Conservation (phyloP, 2,329 filamentous ascomycete species). For the Emydomyces testavorans region DNA sequence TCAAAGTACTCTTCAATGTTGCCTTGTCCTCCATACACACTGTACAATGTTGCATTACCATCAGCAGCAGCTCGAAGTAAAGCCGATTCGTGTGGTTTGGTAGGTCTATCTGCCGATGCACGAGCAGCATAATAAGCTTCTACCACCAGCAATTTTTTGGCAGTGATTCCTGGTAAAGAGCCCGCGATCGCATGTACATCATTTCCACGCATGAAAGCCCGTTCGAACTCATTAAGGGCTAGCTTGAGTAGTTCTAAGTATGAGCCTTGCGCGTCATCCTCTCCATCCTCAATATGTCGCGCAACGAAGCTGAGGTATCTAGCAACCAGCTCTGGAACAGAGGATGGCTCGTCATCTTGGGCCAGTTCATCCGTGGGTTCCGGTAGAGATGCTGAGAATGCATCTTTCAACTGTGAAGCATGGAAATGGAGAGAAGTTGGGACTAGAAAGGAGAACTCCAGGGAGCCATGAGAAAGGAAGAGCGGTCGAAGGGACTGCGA, state of each 20-base stretch:
- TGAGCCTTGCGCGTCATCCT: conserved; percentile 76
- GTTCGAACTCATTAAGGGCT: conserved; percentile 89
- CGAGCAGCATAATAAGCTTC: conserved; percentile 86
- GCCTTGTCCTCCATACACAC: conserved; percentile 90
- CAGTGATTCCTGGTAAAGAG: conserved; percentile 73
- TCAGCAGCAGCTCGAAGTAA: conserved; percentile 80
- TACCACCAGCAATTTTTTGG: conserved; percentile 85
- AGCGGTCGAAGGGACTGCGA: conserved; percentile 85
- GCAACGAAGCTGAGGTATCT: conserved; percentile 88
- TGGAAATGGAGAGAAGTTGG: conserved; percentile 94
- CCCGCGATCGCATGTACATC: conserved; percentile 88
- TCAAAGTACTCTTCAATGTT: conserved; percentile 99
- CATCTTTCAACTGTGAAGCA: conserved; percentile 84
- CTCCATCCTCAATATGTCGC: conserved; percentile 77
- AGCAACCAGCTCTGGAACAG: conserved; percentile 79
- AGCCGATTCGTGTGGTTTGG: conserved; percentile 87
- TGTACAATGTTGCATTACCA: conserved; percentile 73
- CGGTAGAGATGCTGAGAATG: conserved; percentile 74
- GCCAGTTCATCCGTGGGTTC: conserved; percentile 92
- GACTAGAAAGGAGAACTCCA: conserved; percentile 92
- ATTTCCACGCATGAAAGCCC: conserved; percentile 85
- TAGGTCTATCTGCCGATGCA: conserved; percentile 67
- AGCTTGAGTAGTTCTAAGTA: conserved; percentile 90
- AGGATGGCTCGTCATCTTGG: conserved; percentile 98
- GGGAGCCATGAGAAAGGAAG: conserved; percentile 79